A percentile compares a stretch with the other conserved stretches of the same genome.
phyloP scores from a whole-genome alignment of 768 basidiomycete genomes.

The Naganishia vishniacii region DNA sequence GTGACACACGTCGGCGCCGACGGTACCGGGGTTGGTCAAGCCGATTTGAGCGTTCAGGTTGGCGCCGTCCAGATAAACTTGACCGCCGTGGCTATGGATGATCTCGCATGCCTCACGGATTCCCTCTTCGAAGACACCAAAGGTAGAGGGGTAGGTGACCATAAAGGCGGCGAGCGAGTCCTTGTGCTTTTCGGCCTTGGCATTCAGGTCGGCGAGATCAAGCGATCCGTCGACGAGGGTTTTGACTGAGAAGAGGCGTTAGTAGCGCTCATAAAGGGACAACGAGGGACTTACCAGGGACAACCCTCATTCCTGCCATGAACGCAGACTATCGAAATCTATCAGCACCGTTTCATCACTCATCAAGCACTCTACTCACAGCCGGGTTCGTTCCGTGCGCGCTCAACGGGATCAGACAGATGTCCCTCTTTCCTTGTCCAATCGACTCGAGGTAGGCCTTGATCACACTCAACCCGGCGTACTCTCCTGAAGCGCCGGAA shows the following conservation, averaged over 20 bases:
- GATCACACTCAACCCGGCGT: conserved; percentile 89
- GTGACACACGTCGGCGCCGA: conserved; percentile 96
- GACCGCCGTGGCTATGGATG: conserved; percentile 89
- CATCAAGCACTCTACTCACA: neutral
- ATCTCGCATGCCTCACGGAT: conserved; percentile 81
- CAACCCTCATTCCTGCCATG: conserved; percentile 95
- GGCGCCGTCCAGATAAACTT: conserved; percentile 95
- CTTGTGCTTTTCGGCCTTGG: conserved; percentile 84
- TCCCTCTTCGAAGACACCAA: conserved; percentile 93
- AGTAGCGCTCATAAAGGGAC: neutral
- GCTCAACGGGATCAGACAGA: conserved; percentile 89
- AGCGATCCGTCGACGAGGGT: conserved; percentile 78
- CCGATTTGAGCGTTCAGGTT: conserved; percentile 94
- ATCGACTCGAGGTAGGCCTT: conserved; percentile 87
- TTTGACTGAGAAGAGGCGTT: conserved; percentile 57
- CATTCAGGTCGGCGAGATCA: conserved; percentile 75
- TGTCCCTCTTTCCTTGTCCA: conserved; percentile 75
- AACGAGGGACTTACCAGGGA: conserved; percentile 51
- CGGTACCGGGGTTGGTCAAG: conserved; percentile 76
- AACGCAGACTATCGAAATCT: conserved; percentile 59
- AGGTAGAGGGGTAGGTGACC: conserved; percentile 97
- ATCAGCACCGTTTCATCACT: conserved; percentile 52
- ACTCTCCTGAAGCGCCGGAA: conserved; percentile 96
- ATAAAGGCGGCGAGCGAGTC: conserved; percentile 91
- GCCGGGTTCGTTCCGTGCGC: conserved; percentile 99